These are phyloP conservation scores for Didymella arachidicola DNA, from an alignment of 2,329 filamentous ascomycete genomes.

Conservation along the genomic window DNA sequence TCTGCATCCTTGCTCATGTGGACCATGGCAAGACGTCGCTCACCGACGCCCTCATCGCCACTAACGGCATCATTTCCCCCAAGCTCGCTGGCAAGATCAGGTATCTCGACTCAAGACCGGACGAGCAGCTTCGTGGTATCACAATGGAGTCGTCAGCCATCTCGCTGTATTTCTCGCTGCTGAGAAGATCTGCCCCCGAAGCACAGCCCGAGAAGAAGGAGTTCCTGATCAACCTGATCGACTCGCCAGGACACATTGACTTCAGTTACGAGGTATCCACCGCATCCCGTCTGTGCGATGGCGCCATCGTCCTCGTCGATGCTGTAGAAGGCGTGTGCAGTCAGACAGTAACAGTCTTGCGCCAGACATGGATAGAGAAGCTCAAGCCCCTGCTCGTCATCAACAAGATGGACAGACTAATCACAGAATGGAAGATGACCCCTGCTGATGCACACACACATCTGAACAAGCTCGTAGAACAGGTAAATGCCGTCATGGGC, in stretches of 20 bases:
- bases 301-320: constrained; percentile 92
- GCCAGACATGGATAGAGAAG: constrained; percentile 95
- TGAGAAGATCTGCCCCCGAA: constrained; percentile 75
- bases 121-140: constrained; percentile 94
- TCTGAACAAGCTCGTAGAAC: constrained; percentile 86
- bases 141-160: constrained; percentile 99
- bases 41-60: constrained; percentile 93
- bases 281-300: constrained; percentile 91
- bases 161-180: constrained; percentile 92
- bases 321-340: constrained; percentile 98
- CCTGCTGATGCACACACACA: constrained; percentile 89
- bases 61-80: constrained; percentile 98
- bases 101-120: constrained; percentile 93
- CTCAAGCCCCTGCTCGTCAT: constrained; percentile 93
- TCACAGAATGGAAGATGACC: constrained; percentile 94
- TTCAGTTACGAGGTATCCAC: constrained; percentile 99
- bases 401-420: constrained; percentile 96
- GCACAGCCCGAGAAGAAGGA: constrained; percentile 77
- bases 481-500: constrained; percentile 95
- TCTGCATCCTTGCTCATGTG: constrained; percentile 94
- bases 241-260: constrained; percentile 97
- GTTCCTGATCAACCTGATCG: constrained; percentile 96
- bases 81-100: constrained; percentile 98
- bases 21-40: constrained; percentile 99
- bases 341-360: constrained; percentile 94